These are phyloP conservation scores for Cymbopogon flexuosus DNA, from an alignment of 202 grass and related monocot species.

Conservation along the genomic window DNA sequence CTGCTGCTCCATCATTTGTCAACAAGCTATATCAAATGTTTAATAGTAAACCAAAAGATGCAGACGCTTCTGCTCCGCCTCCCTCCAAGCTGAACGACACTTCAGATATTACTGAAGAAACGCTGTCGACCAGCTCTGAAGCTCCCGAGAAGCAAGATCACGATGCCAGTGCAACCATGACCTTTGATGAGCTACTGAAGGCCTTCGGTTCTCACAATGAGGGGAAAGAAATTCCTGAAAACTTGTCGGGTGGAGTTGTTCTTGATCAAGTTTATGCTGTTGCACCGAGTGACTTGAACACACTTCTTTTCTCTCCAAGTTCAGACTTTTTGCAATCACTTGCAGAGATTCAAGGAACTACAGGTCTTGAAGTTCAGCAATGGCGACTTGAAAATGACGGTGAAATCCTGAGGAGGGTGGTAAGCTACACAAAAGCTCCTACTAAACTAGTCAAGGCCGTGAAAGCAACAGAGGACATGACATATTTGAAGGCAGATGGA, in stretches of 20 bases:
- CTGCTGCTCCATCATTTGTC: conserved; percentile 32
- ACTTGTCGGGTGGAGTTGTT: conserved; percentile 64
- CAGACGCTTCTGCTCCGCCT: conserved; percentile 31
- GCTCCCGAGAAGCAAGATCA: conserved; percentile 25
- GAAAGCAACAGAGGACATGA: conserved; percentile 76
- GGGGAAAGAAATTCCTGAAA: conserved; percentile 58
- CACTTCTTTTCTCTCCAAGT: conserved; percentile 70
- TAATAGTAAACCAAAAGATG: conserved; percentile 45
- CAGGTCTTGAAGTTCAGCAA: conserved; percentile 54
- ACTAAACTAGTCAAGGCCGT: conserved; percentile 86
- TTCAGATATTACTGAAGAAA: conserved; percentile 22
- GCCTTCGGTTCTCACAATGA: conserved; percentile 52
- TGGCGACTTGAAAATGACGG: conserved; percentile 74
- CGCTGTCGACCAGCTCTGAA: conserved; percentile 20
- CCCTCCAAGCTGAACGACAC: conserved; percentile 6
- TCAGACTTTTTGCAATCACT: conserved; percentile 71
- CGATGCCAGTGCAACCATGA: conserved; percentile 37
- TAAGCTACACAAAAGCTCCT: conserved; percentile 82
- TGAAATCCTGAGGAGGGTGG: conserved; percentile 61
- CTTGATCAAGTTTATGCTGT: conserved; percentile 66
- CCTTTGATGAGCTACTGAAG: conserved; percentile 81
- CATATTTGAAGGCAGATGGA: conserved; percentile 68
- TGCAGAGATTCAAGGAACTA: conserved; percentile 72
- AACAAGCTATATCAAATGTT: conserved; percentile 63
- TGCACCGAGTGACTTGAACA: conserved; percentile 66